Conservation (phyloP, 768 basidiomycete genomes). For the Trametes maxima region DNA sequence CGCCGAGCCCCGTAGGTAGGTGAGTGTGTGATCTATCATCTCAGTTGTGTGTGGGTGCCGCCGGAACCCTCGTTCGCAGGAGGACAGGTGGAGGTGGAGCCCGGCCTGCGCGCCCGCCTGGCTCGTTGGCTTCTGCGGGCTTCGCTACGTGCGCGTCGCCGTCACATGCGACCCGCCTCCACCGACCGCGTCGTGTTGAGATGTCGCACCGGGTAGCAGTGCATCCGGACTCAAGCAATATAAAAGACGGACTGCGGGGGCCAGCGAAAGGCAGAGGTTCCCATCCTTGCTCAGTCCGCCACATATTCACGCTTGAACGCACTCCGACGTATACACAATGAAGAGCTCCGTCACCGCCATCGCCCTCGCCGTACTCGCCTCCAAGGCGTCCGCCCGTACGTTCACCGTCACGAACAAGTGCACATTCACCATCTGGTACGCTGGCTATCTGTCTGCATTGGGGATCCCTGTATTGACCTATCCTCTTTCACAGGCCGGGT, state of each 20-base stretch:
- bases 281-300: background rate
- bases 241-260: background rate
- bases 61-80: background rate
- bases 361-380: conserved; percentile 14
- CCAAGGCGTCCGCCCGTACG: conserved; percentile 22
- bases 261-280: background rate
- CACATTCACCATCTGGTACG: conserved; percentile 45
- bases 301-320: background rate
- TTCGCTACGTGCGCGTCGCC: background rate
- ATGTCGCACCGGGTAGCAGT: background rate
- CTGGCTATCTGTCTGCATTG: background rate
- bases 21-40: too few relatives aligned
- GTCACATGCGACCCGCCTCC: background rate
- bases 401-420: conserved; percentile 45
- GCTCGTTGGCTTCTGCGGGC: background rate
- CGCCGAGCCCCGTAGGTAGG: too few relatives aligned
- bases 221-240: background rate
- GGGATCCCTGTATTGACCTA: background rate
- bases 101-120: background rate
- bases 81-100: conserved; percentile 12
- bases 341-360: conserved; percentile 13
- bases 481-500: background rate
- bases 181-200: background rate
- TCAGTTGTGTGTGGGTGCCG: too few relatives aligned
- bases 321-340: conserved; percentile 11